Conservation (phyloP, 257 asterid genomes). For the Plantago elongata region DNA sequence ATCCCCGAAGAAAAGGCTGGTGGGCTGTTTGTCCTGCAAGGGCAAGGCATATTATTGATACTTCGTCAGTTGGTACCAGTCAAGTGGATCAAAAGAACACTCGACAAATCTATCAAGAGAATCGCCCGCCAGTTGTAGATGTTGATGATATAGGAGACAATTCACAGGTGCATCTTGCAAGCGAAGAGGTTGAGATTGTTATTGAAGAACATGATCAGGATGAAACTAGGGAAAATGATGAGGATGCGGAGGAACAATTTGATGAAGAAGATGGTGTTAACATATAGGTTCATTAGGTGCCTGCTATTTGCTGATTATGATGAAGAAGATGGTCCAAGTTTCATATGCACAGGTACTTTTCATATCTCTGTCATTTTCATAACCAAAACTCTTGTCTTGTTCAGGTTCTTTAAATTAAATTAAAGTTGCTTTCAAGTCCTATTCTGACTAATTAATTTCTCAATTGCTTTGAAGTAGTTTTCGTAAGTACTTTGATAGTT, state of each 20-base stretch:
- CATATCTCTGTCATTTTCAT: too few relatives aligned
- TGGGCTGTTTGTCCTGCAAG: neutral
- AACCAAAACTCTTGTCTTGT: too few relatives aligned
- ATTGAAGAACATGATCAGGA: neutral
- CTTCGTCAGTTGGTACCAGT: neutral
- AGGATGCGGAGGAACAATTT: neutral
- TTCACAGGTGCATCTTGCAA: neutral
- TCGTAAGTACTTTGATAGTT: too few relatives aligned
- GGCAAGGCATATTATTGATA: neutral
- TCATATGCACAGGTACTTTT: too few relatives aligned
- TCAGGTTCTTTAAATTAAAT: neutral
- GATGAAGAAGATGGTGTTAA: neutral
- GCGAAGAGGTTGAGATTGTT: neutral
- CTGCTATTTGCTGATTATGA: too few relatives aligned
- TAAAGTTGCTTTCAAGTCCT: neutral
- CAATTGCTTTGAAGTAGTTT: too few relatives aligned
- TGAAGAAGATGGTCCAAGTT: neutral
- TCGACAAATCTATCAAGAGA: neutral
- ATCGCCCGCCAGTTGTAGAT: neutral
- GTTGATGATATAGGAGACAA: neutral
- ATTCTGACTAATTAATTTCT: too few relatives aligned
- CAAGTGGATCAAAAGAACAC: too few relatives aligned
- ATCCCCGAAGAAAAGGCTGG: neutral
- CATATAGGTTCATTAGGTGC: neutral
- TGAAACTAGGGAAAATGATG: too few relatives aligned